phyloP scores from a whole-genome alignment of 306 rosid genomes.

The Luffa aegyptiaca region DNA sequence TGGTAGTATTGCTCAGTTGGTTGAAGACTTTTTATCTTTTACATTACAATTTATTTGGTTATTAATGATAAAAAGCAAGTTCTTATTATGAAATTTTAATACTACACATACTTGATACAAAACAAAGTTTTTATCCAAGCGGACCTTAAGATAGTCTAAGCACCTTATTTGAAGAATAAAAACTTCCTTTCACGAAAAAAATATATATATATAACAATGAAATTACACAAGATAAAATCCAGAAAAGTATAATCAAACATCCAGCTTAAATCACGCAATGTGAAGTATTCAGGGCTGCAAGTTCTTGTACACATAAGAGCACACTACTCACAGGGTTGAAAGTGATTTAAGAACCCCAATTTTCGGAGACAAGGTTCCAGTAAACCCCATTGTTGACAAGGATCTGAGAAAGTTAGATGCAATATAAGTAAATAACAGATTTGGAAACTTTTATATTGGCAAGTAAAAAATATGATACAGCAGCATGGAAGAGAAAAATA shows the following conservation, averaged over 20 bases:
- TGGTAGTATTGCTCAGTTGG: not conserved
- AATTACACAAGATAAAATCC: not conserved
- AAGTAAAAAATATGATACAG: conserved; percentile 7
- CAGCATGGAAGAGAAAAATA: not conserved
- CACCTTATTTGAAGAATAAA: not conserved
- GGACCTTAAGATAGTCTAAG: not conserved
- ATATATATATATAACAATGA: not conserved
- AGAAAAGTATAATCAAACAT: not conserved
- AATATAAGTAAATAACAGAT: conserved; percentile 14
- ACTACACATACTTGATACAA: not conserved
- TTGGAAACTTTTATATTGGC: conserved; percentile 5
- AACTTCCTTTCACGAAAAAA: not conserved
- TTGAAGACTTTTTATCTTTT: not conserved
- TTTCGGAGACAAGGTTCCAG: conserved; percentile 68
- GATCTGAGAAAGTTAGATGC: conserved; percentile 47
- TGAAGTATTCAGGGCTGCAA: not conserved
- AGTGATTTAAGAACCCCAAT: conserved; percentile 56
- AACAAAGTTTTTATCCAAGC: not conserved
- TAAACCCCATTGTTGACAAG: conserved; percentile 70
- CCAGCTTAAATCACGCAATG: not conserved
- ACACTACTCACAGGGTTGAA: conserved; percentile 58
- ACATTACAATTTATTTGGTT: not conserved
- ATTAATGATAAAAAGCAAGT: not conserved
- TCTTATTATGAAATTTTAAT: not conserved
- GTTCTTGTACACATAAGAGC: not conserved